A percentile compares a stretch with the other conserved stretches of the same genome.
Conservation (phyloP, 805 yeast genomes). For the Candida arabinofermentans region DNA sequence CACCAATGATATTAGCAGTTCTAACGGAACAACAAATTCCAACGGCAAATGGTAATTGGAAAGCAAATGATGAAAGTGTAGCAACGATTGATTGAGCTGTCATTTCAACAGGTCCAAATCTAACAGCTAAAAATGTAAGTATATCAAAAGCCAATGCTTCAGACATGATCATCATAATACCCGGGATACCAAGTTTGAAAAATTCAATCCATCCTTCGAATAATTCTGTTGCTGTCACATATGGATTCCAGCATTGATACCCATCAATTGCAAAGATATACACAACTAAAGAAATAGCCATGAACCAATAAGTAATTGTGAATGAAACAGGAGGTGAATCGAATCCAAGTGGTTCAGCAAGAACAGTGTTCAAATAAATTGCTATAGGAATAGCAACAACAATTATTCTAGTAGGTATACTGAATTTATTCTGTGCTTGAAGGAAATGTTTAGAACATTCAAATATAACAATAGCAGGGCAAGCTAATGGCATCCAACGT, state of each 20-base stretch:
- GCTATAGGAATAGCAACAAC: slow-evolving; percentile 67
- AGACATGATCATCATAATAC: slow-evolving; percentile 51
- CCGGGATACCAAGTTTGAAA: slow-evolving; percentile 46
- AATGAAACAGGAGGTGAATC: slow-evolving; percentile 71
- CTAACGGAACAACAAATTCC: slow-evolving; percentile 50
- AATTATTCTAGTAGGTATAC: slow-evolving; percentile 67
- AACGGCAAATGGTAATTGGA: slow-evolving; percentile 50
- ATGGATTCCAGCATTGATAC: slow-evolving; percentile 54
- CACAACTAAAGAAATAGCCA: slow-evolving; percentile 49
- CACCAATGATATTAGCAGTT: slow-evolving; percentile 52
- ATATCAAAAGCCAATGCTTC: slow-evolving; percentile 55
- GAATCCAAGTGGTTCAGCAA: slow-evolving; percentile 64
- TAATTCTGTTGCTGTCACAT: slow-evolving; percentile 26
- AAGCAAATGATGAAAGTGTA: slow-evolving; percentile 44
- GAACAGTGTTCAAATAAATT: slow-evolving; percentile 50
- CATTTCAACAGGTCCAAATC: slow-evolving; percentile 42
- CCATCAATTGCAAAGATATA: slow-evolving; percentile 62
- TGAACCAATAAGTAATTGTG: slow-evolving; percentile 62
- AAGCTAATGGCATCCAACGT: slow-evolving; percentile 48
- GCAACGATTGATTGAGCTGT: slow-evolving; percentile 52
- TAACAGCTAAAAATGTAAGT: slow-evolving; percentile 46
- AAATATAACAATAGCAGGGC: slow-evolving; percentile 63
- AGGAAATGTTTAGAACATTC: slow-evolving; percentile 70
- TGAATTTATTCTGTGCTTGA: slow-evolving; percentile 74
- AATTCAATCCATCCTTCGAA: slow-evolving; percentile 40